A percentile compares a stretch with the other conserved stretches of the same genome.
phyloP scores from a whole-genome alignment of 2,329 filamentous ascomycete species.

The Xylaria sp. region DNA sequence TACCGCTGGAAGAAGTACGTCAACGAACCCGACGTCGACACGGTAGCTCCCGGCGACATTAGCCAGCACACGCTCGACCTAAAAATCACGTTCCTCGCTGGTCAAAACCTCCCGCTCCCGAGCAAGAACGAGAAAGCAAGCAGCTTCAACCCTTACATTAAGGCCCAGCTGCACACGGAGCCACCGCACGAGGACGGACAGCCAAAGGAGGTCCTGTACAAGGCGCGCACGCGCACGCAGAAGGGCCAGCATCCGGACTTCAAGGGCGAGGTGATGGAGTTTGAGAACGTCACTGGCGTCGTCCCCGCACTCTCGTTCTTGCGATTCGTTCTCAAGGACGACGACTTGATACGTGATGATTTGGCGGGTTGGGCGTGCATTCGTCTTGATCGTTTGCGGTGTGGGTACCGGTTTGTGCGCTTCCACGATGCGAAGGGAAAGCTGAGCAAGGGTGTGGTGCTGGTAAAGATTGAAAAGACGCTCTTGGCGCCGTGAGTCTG shows the following conservation, averaged over 20 bases:
- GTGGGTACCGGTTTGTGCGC: constrained; percentile 72
- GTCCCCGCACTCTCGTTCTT: constrained; percentile 68
- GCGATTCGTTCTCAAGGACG: constrained; percentile 81
- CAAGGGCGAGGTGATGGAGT: constrained; percentile 50
- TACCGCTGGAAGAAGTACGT: constrained; percentile 36
- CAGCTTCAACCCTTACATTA: constrained; percentile 73
- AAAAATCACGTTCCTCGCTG: constrained; percentile 68
- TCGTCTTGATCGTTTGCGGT: constrained; percentile 70
- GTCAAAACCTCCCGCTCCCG: constrained; percentile 67
- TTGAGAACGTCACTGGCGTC: constrained; percentile 50
- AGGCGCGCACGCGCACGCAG: constrained; percentile 54
- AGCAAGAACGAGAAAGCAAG: constrained; percentile 43
- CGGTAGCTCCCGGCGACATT: constrained; percentile 32
- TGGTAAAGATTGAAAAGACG: constrained; percentile 66
- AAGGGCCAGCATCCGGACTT: constrained; percentile 61
- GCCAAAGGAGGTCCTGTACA: constrained; percentile 53
- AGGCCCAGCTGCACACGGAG: constrained; percentile 78
- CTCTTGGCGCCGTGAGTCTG: constrained; percentile 16
- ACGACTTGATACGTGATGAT: constrained; percentile 72
- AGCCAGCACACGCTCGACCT: constrained; percentile 60
- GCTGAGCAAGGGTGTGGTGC: constrained; percentile 60
- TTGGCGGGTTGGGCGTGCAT: constrained; percentile 86
- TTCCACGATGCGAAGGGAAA: constrained; percentile 65
- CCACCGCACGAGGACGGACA: constrained; percentile 42
- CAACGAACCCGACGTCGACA: constrained; percentile 25